Evolutionary conservation across 305 asterid genomes (phyloP), one percentile per base, ranked within the genome.

Genomic region (Salvia sclarea): DNA sequence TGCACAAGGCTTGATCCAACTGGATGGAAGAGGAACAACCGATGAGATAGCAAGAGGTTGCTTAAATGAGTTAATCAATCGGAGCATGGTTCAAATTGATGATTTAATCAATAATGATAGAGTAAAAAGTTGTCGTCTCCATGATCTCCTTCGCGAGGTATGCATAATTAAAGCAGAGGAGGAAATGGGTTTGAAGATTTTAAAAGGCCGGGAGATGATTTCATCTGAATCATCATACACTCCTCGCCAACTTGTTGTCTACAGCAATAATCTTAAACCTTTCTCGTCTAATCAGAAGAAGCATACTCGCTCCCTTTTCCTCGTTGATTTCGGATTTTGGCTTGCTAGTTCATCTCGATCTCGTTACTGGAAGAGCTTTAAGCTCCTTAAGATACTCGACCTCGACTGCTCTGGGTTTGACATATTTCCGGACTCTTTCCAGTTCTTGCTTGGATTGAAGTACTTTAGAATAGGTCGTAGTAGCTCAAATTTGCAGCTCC

Each of bases 401-500:
- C 25, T 31, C 0, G 24, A 31, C 0, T 8, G 44, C 8, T 9
- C 9, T 16, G n/a, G n/a, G n/a, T n/a, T n/a, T n/a, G n/a, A n/a
- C n/a, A n/a, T 12, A 0, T 0, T 57, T 57, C 2, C 1, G 14
- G 1, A 16, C 5, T 16, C 8, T 57, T 7, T 45, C 63, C 3
- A 14, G 9, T 25, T 57, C 45, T 33, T 31, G 45, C 0, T 33
- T 1, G 53, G 53, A 16, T 7, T 45, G 22, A 45, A n/a, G 44
- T 28, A 12, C 62, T 28, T 56, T 41, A 56, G 62, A 56, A 25
- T 56, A n/a, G n/a, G n/a, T n/a, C n/a, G n/a, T n/a, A n/a, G n/a
- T n/a, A n/a, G 7, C 22, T 5, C 5, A 45, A 5, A 45, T 0
- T 3, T 56, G 6, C 13, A 2, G 43, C 62, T 56, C 4, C 62